phyloP scores from a whole-genome alignment of 495 filamentous ascomycete genomes.

The Podospora pseudocomata region DNA sequence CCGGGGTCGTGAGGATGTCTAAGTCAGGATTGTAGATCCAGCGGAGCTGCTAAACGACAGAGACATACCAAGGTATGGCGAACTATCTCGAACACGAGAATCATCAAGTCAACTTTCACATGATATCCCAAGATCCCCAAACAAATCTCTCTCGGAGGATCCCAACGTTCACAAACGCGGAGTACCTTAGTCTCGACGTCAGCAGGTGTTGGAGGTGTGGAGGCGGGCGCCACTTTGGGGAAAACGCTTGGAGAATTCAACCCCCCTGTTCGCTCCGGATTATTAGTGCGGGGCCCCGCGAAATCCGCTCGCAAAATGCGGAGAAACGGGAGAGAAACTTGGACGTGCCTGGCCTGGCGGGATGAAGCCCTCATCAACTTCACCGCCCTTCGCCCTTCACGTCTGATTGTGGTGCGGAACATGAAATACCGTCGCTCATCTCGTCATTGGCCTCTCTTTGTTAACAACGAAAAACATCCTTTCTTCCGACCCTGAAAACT shows the following conservation, averaged over 20 bases:
- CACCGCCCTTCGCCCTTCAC: slow-evolving; percentile 9
- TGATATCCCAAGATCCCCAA: not conserved
- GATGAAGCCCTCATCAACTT: slow-evolving; percentile 12
- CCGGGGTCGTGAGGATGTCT: not conserved
- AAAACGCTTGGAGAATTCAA: slow-evolving; percentile 5
- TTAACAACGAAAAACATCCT: not conserved
- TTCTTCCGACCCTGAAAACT: not conserved
- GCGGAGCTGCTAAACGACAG: not conserved
- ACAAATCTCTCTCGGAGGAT: not conserved
- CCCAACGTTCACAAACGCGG: not conserved
- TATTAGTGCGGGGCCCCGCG: not conserved
- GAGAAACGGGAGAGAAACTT: slow-evolving; percentile 7
- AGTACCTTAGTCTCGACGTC: not conserved
- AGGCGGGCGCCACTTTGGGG: not conserved
- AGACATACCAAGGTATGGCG: not conserved
- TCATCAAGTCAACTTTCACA: not conserved
- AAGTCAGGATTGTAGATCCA: not conserved
- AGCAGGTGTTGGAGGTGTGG: not conserved
- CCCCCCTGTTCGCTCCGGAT: not conserved
- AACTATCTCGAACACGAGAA: not conserved
- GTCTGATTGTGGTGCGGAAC: slow-evolving; percentile 18
- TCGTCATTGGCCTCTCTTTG: slow-evolving; percentile 12
- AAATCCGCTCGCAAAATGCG: slow-evolving; percentile 6
- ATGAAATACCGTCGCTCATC: slow-evolving; percentile 21
- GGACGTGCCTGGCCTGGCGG: not conserved